These are phyloP conservation scores for Haematococcus lacustris DNA, from an alignment of 139 green algal genomes.

Conservation along the genomic window DNA sequence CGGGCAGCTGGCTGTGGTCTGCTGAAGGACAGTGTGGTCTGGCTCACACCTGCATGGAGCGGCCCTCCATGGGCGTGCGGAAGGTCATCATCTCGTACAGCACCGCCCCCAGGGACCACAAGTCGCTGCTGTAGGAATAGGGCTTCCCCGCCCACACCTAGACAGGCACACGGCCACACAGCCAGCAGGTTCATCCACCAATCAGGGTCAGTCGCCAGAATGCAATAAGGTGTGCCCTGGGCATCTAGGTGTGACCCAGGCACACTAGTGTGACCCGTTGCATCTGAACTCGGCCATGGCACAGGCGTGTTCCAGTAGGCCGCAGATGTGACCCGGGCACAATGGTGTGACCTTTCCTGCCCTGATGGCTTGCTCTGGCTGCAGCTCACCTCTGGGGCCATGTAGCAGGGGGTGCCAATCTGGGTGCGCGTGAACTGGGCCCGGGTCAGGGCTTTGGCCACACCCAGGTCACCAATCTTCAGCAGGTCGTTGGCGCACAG, in stretches of 20 bases:
- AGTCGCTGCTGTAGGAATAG: conserved; percentile 68
- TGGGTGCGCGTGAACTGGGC: conserved; percentile 61
- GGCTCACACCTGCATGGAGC: conserved; percentile 46
- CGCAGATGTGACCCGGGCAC: too few species aligned
- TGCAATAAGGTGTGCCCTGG: too few species aligned
- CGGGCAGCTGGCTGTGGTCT: too few species aligned
- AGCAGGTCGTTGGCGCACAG: conserved; percentile 55
- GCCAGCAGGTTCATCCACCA: neutral
- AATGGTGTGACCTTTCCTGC: too few species aligned
- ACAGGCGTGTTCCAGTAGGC: too few species aligned
- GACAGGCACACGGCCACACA: too few species aligned
- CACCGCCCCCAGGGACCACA: conserved; percentile 71
- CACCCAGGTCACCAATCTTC: conserved; percentile 78
- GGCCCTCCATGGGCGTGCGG: conserved; percentile 63
- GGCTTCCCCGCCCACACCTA: conserved; percentile 64
- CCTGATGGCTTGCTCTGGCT: too few species aligned
- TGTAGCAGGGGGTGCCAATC: conserved; percentile 79
- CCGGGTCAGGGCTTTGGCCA: conserved; percentile 65
- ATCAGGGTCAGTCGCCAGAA: neutral
- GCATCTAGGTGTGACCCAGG: too few species aligned
- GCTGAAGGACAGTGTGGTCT: too few species aligned
- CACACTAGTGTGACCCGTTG: too few species aligned
- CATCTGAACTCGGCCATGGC: too few species aligned
- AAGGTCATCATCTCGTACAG: conserved; percentile 81
- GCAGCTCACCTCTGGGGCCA: conserved; percentile 66